A percentile compares a stretch with the other conserved stretches of the same genome.
Evolutionary conservation across 805 yeast genomes (phyloP).

Genomic region (Kodamaea kaohsiungensis): DNA sequence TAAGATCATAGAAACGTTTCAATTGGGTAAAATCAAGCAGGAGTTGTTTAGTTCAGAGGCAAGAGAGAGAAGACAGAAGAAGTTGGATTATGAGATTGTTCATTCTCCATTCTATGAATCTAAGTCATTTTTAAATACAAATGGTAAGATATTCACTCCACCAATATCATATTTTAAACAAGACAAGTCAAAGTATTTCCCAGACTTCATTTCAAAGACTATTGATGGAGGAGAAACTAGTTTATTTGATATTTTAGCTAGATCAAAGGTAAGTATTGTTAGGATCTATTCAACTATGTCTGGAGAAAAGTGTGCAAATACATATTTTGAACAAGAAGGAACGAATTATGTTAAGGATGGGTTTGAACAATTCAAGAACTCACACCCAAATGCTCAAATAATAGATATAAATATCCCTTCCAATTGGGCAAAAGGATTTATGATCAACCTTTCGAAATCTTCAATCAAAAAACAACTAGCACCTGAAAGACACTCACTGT

Average conservation of each 20-base stretch:
- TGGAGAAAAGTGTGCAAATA: constrained; percentile 66
- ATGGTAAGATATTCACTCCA: constrained; percentile 81
- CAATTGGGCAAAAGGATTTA: constrained; percentile 62
- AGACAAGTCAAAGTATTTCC: constrained; percentile 77
- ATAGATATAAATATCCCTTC: constrained; percentile 79
- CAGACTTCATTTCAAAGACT: constrained; percentile 67
- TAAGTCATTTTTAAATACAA: constrained; percentile 59
- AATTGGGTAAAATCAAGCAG: constrained; percentile 18
- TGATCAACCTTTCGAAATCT: constrained; percentile 49
- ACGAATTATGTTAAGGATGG: constrained; percentile 42
- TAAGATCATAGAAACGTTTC: constrained; percentile 17
- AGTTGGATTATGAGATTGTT: constrained; percentile 41
- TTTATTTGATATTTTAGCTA: constrained; percentile 37
- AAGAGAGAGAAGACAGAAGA: constrained; percentile 37
- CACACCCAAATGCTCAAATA: constrained; percentile 61
- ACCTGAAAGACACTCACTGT: constrained; percentile 51
- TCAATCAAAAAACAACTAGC: constrained; percentile 48
- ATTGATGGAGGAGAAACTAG: constrained; percentile 40
- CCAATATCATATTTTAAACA: constrained; percentile 77
- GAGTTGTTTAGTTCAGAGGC: constrained; percentile 36
- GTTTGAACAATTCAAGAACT: constrained; percentile 27
- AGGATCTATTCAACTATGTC: constrained; percentile 66
- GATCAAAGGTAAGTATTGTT: constrained; percentile 60
- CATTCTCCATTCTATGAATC: constrained; percentile 47
- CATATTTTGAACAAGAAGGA: constrained; percentile 53